phyloP scores from a whole-genome alignment of 208 protist species.

The Porcisia deanei region DNA sequence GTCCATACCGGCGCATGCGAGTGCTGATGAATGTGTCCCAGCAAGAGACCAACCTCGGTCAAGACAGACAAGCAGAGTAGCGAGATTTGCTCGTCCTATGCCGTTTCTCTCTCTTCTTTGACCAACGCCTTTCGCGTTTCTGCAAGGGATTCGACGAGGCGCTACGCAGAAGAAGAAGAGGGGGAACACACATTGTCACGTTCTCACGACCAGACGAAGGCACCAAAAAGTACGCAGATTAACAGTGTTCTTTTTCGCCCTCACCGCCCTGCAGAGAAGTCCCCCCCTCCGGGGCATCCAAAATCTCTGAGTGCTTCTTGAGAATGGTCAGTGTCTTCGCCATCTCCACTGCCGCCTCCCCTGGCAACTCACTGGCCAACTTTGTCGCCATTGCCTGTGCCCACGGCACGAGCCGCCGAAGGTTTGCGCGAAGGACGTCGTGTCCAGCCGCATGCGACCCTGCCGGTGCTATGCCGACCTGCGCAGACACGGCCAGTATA shows the following conservation, averaged over 20 bases:
- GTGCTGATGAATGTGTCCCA: background rate
- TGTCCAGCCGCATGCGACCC: background rate
- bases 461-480: background rate
- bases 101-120: too few species aligned
- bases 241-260: background rate
- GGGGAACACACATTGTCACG: background rate
- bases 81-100: too few species aligned
- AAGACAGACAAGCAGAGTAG: too few species aligned
- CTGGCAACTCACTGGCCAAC: background rate
- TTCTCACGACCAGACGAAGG: background rate
- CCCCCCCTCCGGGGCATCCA: background rate
- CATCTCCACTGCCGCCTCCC: constrained; percentile 13
- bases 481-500: background rate
- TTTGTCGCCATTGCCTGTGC: constrained; percentile 6
- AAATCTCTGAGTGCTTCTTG: constrained; percentile 19
- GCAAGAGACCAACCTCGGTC: too few species aligned
- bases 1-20: background rate
- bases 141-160: too few species aligned
- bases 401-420: constrained; percentile 8
- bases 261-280: background rate
- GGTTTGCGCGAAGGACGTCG: background rate
- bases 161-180: too few species aligned
- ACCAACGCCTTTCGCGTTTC: too few species aligned
- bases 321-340: constrained; percentile 7
- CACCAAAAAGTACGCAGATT: background rate